Evolutionary conservation across 2,329 filamentous ascomycete genomes (phyloP).

Genomic region (Fusarium coicis): DNA sequence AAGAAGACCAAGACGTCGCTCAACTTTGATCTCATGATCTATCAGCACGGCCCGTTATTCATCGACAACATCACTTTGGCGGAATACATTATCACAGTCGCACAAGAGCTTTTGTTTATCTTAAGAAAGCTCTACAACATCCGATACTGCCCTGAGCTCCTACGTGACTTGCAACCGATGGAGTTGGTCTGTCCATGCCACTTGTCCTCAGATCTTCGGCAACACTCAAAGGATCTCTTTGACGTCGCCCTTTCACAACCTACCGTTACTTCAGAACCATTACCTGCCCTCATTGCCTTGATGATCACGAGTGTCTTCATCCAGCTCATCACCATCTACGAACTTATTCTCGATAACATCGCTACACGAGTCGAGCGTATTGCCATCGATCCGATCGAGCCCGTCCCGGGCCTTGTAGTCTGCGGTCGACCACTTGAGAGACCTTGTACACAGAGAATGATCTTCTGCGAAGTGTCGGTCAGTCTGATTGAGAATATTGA

Average conservation of each 20-base stretch:
- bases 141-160: fast-evolving
- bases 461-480: not conserved
- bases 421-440: fast-evolving
- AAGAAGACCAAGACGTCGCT: not conserved
- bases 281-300: fast-evolving
- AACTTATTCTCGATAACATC: not conserved
- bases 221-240: fast-evolving
- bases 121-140: not conserved
- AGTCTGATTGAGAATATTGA: not conserved
- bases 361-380: not conserved
- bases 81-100: not conserved
- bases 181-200: not conserved
- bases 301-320: not conserved
- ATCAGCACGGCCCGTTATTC: not conserved
- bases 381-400: not conserved
- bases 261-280: not conserved
- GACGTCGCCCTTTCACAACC: not conserved
- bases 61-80: not conserved
- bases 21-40: not conserved
- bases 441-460: not conserved
- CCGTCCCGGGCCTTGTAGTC: not conserved
- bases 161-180: not conserved
- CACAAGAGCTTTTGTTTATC: not conserved
- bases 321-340: not conserved
- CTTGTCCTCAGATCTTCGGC: not conserved